Evolutionary conservation across 202 grass and related monocot species (phyloP).

Genomic region (Panicum virgatum): DNA sequence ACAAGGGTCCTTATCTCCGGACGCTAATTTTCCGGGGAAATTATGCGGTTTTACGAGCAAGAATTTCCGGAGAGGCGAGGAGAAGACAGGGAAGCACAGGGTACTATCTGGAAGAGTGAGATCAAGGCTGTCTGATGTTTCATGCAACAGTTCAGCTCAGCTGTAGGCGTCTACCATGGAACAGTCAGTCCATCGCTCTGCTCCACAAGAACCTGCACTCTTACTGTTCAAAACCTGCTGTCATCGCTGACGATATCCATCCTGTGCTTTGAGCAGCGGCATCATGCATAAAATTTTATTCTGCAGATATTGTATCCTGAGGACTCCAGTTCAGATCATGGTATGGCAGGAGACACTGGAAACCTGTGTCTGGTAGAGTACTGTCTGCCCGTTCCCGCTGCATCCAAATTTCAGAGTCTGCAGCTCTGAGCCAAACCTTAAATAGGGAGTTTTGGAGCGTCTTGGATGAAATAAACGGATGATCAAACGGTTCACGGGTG

Average conservation of each 20-base stretch:
- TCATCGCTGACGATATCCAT: neutral
- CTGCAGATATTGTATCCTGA: neutral
- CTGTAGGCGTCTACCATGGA: neutral
- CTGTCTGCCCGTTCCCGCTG: neutral
- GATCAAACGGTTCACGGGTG: neutral
- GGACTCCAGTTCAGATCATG: neutral
- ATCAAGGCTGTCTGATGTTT: neutral
- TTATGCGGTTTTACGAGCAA: neutral
- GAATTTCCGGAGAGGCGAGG: neutral
- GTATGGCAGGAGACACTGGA: neutral
- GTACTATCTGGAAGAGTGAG: neutral
- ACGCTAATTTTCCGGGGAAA: neutral
- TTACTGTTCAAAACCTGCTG: neutral
- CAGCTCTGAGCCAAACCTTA: neutral
- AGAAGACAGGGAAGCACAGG: neutral
- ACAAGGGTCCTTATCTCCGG: constrained; percentile 5
- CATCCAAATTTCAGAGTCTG: neutral
- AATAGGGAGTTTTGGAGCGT: neutral
- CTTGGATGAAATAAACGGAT: neutral
- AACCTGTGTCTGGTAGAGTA: constrained; percentile 1
- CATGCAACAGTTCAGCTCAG: neutral
- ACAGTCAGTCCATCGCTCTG: neutral
- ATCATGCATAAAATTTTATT: neutral
- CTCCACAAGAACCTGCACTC: neutral
- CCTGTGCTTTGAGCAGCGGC: neutral